A percentile compares a stretch with the other conserved stretches of the same genome.
phyloP scores from a whole-genome alignment of 2,329 filamentous ascomycete genomes.

The Allantophomopsis cytisporea region DNA sequence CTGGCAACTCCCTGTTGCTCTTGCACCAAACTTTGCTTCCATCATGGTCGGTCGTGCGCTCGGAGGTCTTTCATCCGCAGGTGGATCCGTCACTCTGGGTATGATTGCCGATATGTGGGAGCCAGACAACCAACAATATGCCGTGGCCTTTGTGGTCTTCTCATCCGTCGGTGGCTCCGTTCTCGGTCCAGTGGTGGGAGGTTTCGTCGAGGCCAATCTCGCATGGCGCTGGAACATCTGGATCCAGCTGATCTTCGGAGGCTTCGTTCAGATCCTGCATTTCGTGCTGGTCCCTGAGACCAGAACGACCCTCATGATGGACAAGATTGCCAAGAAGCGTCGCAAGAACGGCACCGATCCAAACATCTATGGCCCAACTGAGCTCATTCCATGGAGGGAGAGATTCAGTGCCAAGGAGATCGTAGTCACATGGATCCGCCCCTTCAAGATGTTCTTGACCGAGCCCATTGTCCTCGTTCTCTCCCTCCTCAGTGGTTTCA shows the following conservation, averaged over 20 bases:
- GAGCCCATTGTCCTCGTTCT: conserved; percentile 63
- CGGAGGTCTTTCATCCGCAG: conserved; percentile 57
- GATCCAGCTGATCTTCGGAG: conserved; percentile 74
- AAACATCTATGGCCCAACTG: conserved; percentile 55
- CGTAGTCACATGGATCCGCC: conserved; percentile 41
- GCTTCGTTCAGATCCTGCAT: conserved; percentile 52
- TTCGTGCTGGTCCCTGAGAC: conserved; percentile 65
- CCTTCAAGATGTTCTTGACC: conserved; percentile 60
- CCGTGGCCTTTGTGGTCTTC: conserved; percentile 64
- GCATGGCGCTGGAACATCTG: conserved; percentile 70
- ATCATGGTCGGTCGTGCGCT: conserved; percentile 58
- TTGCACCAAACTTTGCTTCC: conserved; percentile 60
- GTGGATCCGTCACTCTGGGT: conserved; percentile 59
- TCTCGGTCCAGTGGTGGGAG: conserved; percentile 65
- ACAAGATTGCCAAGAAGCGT: conserved; percentile 63
- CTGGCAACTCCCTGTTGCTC: conserved; percentile 58
- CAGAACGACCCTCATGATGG: conserved; percentile 62
- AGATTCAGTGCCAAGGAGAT: conserved; percentile 46
- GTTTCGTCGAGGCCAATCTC: conserved; percentile 55
- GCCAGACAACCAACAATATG: conserved; percentile 57
- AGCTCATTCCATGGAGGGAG: conserved; percentile 46
- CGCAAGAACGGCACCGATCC: conserved; percentile 44
- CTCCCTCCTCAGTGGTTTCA: conserved; percentile 59
- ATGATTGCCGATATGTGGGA: conserved; percentile 69
- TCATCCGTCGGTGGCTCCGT: conserved; percentile 69